Base-by-base conservation (phyloP, 805 yeast genomes). In the Yarrowia phangngaensis region DNA sequence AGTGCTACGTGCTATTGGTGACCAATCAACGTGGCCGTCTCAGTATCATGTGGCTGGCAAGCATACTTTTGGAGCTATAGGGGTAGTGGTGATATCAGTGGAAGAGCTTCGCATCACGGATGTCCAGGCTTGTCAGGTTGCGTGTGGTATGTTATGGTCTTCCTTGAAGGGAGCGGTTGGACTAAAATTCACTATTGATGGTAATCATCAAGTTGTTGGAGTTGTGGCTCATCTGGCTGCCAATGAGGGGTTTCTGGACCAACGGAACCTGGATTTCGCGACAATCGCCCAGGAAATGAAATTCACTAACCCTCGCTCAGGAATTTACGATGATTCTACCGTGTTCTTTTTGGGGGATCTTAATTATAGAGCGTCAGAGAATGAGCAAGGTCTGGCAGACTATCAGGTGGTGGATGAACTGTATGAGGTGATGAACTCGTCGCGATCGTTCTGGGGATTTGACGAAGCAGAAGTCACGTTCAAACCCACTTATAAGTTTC, bases 311-410 rank as follows among this genome's bases (percentile, higher is more conserved):
- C 35, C 35, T 3, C 35, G 35, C 5, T 6, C 35, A 2, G 48
- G 48, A 20, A 41, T 41, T 15, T 41, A 41, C 35, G 74, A 72
- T 9, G 82, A 80, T 55, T 57, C 72, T 8, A 95, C 84, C 60
- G 64, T 80, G 4, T 82, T 88, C 58, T 62, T 88, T 46, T 65
- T 85, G 71, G 97, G 97, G 0, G 97, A 89, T 64, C 68, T 89
- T 57, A 89, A 89, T 61, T 89, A 84, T 63, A 70, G 97, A 33
- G 74, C 82, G 14, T 41, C 53, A 2, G 51, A 56, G 4, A 38
- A 54, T 8, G 53, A 48, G n/a, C 58, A 58, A 38, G 61, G 68
- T 13, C 50, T 63, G 5, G 52, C 57, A 55, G 8, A 52, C 54
- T 22, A 60, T 63, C 4, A 58, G 57, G 47, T 49, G 6, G 46